Base-by-base conservation (phyloP, 1,284 basidiomycete species). In the Boletus calvinii region DNA sequence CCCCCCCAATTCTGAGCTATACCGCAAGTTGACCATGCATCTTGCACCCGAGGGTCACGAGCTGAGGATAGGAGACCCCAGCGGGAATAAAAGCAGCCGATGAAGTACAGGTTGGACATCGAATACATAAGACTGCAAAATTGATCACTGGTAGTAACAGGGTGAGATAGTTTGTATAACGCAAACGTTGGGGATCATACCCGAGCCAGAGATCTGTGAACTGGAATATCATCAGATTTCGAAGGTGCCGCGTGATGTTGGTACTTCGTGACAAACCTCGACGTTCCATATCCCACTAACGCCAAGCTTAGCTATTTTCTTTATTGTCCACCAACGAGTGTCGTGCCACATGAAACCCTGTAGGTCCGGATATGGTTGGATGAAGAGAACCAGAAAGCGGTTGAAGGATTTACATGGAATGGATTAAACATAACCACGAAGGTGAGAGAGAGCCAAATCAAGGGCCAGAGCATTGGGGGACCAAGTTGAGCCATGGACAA, bases 201-300 rank as follows among this genome's bases (percentile, higher is more conserved):
- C 86, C 88, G 65, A 90, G 76, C 87, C 87, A 91, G 79, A 91
- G 87, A 72, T 90, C 89, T 32, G 83, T 73, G 66, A 90, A 91
- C 83, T 88, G 20, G 40, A 35, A 50, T 30, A 48, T 32, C 24
- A 41, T 55, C 18, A 38, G 38, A 34, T 44, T 26, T 49, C 9
- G 20, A 40, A 20, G 9, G 8, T 35, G 11, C 17, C 24, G 36
- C 20, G 7, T 40, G 22, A 51, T 8, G 22, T 32, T 32, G 32
- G 30, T 22, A 48, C n/a, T 37, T 32, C 32, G 29, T 43, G 51
- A 66, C 75, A 60, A 57, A 85, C 90, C 77, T 94, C 91, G 54
- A 94, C 92, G 9, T 78, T 77, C 34, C 80, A 78, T 17, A 78
- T 74, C 0, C 94, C 94, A 24, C 91, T 87, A 2, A 82, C 73